Percentiles rank a stretch among this genome's conserved stretches.
Evolutionary conservation across 2,329 filamentous ascomycete species (phyloP).

Genomic region (Colletotrichum sp.): DNA sequence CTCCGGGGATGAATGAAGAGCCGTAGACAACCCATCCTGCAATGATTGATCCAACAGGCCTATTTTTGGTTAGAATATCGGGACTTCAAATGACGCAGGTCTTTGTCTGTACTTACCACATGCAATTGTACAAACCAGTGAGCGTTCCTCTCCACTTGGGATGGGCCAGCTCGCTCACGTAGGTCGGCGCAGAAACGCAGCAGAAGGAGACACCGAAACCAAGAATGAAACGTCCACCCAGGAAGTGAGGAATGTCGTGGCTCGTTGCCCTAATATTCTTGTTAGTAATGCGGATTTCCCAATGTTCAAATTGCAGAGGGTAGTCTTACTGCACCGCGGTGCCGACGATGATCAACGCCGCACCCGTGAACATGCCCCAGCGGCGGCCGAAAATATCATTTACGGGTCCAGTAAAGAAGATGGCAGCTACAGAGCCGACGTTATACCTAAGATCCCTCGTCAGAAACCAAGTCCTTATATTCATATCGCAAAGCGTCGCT

Average conservation of each 20-base stretch:
- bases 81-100: neutral
- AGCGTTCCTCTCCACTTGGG: conserved; percentile 57
- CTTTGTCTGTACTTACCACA: conserved; percentile 38
- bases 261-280: conserved; percentile 38
- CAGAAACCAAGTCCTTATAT: neutral
- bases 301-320: no score
- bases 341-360: conserved; percentile 44
- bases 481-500: neutral
- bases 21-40: conserved; percentile 61
- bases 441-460: conserved; percentile 35
- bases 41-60: conserved; percentile 53
- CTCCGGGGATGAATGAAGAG: conserved; percentile 41
- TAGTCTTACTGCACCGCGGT: conserved; percentile 36
- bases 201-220: conserved; percentile 58
- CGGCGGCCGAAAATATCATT: conserved; percentile 46
- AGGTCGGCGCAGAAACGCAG: conserved; percentile 52
- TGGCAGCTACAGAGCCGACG: conserved; percentile 45
- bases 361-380: conserved; percentile 44
- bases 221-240: conserved; percentile 55
- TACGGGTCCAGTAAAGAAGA: conserved; percentile 30
- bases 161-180: conserved; percentile 60
- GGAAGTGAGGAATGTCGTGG: conserved; percentile 46
- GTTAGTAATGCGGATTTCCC: neutral
- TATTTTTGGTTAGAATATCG: neutral
- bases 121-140: conserved; percentile 58